phyloP scores from a whole-genome alignment of 2,329 filamentous ascomycete genomes.

The Diplodia corticola region DNA sequence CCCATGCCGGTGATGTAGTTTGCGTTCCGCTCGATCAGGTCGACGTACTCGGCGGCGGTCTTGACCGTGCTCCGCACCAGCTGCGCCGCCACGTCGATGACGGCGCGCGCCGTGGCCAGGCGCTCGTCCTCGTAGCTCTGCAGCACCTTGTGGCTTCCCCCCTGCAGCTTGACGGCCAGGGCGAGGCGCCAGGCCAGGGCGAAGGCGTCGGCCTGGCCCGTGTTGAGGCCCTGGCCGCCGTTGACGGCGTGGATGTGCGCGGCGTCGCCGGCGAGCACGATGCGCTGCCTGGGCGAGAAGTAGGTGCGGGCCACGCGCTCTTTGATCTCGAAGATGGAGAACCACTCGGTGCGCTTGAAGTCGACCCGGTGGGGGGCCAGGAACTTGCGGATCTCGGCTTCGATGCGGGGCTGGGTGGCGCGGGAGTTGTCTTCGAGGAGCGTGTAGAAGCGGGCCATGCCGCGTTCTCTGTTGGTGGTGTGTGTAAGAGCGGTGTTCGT shows the following conservation, averaged over 20 bases:
- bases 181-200: constrained; percentile 28
- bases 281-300: constrained; percentile 26
- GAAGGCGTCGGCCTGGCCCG: constrained; percentile 28
- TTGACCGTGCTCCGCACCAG: constrained; percentile 49
- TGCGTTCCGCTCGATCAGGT: constrained; percentile 51
- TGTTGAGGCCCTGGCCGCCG: constrained; percentile 31
- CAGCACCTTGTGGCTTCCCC: constrained; percentile 28
- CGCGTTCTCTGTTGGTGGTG: constrained; percentile 38
- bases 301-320: constrained; percentile 28
- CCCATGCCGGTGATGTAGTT: constrained; percentile 52
- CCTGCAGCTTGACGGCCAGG: constrained; percentile 3
- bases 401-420: constrained; percentile 39
- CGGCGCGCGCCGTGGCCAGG: constrained; percentile 46
- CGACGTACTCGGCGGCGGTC: constrained; percentile 50
- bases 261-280: constrained; percentile 29
- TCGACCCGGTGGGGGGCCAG: constrained; percentile 47
- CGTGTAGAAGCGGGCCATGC: constrained; percentile 51
- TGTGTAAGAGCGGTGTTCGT: not conserved
- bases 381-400: constrained; percentile 42
- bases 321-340: constrained; percentile 50
- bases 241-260: constrained; percentile 31
- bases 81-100: constrained; percentile 51
- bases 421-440: constrained; percentile 49
- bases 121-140: constrained; percentile 50
- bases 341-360: constrained; percentile 51